A percentile compares a stretch with the other conserved stretches of the same genome.
Evolutionary conservation across 192 early-diverging fungal genomes (phyloP).

Genomic region (Backusella parvicylindrica): DNA sequence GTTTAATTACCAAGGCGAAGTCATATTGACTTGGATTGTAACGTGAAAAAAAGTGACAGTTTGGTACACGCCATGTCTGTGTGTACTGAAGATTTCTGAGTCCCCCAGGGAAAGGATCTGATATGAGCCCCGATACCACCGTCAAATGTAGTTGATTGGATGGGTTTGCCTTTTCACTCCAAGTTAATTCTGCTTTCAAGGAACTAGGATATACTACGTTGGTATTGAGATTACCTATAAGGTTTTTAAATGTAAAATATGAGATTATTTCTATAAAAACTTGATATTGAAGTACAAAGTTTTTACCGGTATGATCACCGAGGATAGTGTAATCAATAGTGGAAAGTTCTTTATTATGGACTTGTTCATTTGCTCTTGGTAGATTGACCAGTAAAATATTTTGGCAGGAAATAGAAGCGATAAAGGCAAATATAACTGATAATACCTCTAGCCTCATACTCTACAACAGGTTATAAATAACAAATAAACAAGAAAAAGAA

Average conservation of each 20-base stretch:
- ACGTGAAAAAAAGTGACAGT: conserved; percentile 23
- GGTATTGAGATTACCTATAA: neutral
- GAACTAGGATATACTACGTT: neutral
- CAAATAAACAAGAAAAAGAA: conserved; percentile 7
- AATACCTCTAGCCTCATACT: neutral
- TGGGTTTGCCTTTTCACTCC: neutral
- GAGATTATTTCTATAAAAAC: neutral
- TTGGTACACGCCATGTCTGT: conserved; percentile 10
- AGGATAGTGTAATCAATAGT: conserved; percentile 13
- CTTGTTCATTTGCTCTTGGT: neutral
- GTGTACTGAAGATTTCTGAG: conserved; percentile 3
- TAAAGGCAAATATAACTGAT: neutral
- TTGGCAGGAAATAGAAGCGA: neutral
- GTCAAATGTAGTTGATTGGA: neutral
- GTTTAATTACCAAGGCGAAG: conserved; percentile 2
- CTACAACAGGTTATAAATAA: neutral
- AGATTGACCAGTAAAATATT: neutral
- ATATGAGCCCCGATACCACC: neutral
- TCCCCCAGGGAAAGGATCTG: conserved; percentile 5
- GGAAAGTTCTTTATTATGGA: neutral
- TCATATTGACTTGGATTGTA: conserved; percentile 9
- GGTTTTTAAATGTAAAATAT: neutral
- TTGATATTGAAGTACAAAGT: neutral
- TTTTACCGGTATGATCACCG: conserved; percentile 15
- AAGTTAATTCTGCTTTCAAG: neutral